These are phyloP conservation scores for Filobasidium uniguttulatum DNA, from an alignment of 1,284 basidiomycete genomes.

Conservation along the genomic window DNA sequence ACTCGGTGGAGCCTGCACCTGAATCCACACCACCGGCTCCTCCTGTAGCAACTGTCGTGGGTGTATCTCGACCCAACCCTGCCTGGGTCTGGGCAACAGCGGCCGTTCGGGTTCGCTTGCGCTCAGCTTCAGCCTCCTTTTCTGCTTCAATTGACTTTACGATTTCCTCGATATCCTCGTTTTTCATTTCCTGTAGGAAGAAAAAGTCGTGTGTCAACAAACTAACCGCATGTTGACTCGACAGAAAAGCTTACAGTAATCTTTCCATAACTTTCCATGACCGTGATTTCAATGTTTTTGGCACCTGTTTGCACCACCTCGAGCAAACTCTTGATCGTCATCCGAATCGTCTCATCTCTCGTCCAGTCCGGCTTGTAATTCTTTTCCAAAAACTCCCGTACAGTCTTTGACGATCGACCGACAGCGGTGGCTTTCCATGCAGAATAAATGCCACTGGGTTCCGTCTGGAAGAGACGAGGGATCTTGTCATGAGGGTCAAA, in stretches of 20 bases:
- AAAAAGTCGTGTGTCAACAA: neutral
- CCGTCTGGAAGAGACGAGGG: constrained; percentile 89
- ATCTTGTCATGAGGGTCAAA: constrained; percentile 85
- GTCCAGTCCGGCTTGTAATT: constrained; percentile 86
- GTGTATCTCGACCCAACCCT: neutral
- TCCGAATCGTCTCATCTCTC: constrained; percentile 80
- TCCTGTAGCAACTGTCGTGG: neutral
- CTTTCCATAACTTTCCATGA: constrained; percentile 87
- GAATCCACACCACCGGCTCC: constrained; percentile 9
- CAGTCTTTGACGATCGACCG: constrained; percentile 93
- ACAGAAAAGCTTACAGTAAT: constrained; percentile 52
- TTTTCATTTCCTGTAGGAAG: constrained; percentile 55
- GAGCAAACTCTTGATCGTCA: constrained; percentile 87
- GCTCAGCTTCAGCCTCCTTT: constrained; percentile 89
- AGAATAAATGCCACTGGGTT: constrained; percentile 94
- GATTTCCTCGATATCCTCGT: constrained; percentile 75
- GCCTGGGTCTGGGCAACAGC: constrained; percentile 40
- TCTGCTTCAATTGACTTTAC: constrained; percentile 84
- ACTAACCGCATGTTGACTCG: neutral
- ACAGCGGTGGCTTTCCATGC: constrained; percentile 99
- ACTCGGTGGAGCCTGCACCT: constrained; percentile 8
- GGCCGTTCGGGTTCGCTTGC: constrained; percentile 61
- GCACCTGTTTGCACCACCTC: constrained; percentile 99
- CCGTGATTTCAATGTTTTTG: constrained; percentile 96
- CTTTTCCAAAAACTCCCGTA: constrained; percentile 97